Base-by-base conservation (phyloP, 495 filamentous ascomycete genomes). In the Penicillium flavigenum region DNA sequence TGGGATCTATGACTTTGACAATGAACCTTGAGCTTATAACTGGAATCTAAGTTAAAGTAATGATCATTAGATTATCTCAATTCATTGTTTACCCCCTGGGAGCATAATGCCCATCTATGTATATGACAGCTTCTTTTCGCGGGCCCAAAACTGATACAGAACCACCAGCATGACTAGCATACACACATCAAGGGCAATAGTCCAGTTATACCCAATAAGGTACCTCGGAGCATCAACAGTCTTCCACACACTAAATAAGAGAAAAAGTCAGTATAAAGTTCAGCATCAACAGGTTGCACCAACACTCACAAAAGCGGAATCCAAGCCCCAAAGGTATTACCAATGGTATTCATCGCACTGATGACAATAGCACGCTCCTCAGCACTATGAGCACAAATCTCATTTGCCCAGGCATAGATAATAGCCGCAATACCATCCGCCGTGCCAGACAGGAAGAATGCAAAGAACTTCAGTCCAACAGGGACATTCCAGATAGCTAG, bases 321-420 rank as follows among this genome's bases (percentile, higher is more conserved):
- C 61, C 63, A 69, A 26, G 66, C 61, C n/a, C 63, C 66, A 49
- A 81, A 74, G 2, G 76, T 76, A 63, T 83, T 81, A 1, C 73
- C 76, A 52, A 77, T 63, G 0, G 76, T 77, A 56, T 82, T 84
- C 79, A 82, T 81, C 8, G 73, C 68, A 38, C 75, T 75, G 39
- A 80, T 72, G 10, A 85, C 81, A 19, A 85, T 54, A 5, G 81
- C 81, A 41, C 82, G 67, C 64, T 85, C 81, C 68, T 85, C 82
- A 26, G 78, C 78, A 47, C 81, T 79, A 26, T 73, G 72, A 10
- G 67, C 67, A 58, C 81, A 83, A 38, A 84, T 82, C 56, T 85
- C 82, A 57, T 83, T 76, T 9, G 78, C 80, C 81, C 81, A 84
- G 3, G 66, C 64, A 48, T 63, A 69, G 7, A 69, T 60, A 34